Evolutionary conservation across 1,139 yeast genomes (phyloP), one percentile per base, ranked within the genome.

Genomic region (Sugiyamaella pinicola): DNA sequence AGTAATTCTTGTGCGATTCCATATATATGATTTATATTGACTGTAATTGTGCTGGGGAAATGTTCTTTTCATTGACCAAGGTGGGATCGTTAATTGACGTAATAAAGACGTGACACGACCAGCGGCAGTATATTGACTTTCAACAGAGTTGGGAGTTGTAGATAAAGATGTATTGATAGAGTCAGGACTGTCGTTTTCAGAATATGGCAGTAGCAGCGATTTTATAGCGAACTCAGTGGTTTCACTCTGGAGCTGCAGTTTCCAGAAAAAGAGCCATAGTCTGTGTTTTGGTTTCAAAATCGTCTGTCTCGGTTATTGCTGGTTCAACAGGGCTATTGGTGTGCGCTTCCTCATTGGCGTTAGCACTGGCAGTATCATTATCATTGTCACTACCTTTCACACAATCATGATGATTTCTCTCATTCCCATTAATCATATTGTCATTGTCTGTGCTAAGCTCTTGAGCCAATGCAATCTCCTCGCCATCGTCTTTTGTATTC

Each of bases 121-220:
- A 4, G 22, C 39, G 17, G 12, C 22, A 17, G 17, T 15, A 17
- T 12, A 17, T 9, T 18, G 39, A 8, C 13, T 35, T 15, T 18
- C 39, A 35, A 35, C 39, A 35, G 39, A 35, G 3, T 35, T 35
- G 39, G 31, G 31, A 26, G 9, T 26, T 9, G n/a, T 26, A n/a
- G 31, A 26, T 26, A n/a, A 26, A 26, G 8, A 26, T 26, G 31
- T 26, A 7, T 41, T 19, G 45, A 28, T n/a, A 12, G 34, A 10
- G 2, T 19, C 17, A 2, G 35, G 34, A 18, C 31, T 10, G 31
- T 7, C 12, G 12, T 26, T 26, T 3, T 26, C 8, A 9, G 12
- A 7, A 4, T 10, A 7, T 9, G 31, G 4, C 12, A 26, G n/a
- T 26, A n/a, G n/a, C n/a, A n/a, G n/a, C n/a, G n/a, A n/a, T n/a